These are phyloP conservation scores for Carpinus viminea DNA, from an alignment of 306 rosid species.

Conservation along the genomic window DNA sequence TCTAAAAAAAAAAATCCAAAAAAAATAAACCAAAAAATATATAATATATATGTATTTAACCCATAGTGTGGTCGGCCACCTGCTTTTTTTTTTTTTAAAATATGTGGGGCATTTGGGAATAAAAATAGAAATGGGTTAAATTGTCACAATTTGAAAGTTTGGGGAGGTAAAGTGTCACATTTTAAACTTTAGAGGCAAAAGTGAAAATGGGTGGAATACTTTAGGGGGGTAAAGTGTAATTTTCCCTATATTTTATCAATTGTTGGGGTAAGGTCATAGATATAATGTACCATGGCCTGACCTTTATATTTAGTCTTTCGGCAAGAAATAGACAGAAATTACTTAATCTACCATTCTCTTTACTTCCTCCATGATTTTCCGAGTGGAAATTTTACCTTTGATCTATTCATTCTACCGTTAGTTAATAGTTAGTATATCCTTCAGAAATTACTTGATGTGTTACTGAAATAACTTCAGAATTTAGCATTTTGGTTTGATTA, in stretches of 20 bases:
- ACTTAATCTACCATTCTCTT: background rate
- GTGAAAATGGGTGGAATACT: too few species aligned
- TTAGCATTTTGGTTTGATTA: background rate
- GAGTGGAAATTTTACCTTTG: background rate
- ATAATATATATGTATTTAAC: too few species aligned
- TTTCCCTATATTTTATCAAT: background rate
- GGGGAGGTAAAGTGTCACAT: too few species aligned
- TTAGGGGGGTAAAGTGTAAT: too few species aligned
- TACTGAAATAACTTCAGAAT: background rate
- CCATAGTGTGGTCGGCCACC: too few species aligned
- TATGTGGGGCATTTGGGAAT: too few species aligned
- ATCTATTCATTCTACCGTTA: background rate
- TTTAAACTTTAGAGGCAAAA: too few species aligned
- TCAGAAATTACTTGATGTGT: background rate
- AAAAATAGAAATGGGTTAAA: too few species aligned
- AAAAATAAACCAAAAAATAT: too few species aligned
- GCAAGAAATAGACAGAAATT: constrained; percentile 19
- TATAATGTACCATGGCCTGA: background rate
- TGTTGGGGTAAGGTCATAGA: background rate
- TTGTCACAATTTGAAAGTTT: too few species aligned
- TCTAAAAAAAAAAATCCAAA: too few species aligned
- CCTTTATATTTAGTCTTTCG: constrained; percentile 12
- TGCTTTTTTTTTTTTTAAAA: too few species aligned
- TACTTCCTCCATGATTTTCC: background rate
- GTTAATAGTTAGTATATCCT: background rate